Conservation (phyloP, 768 basidiomycete genomes). For the Neoboletus subvelutipes region DNA sequence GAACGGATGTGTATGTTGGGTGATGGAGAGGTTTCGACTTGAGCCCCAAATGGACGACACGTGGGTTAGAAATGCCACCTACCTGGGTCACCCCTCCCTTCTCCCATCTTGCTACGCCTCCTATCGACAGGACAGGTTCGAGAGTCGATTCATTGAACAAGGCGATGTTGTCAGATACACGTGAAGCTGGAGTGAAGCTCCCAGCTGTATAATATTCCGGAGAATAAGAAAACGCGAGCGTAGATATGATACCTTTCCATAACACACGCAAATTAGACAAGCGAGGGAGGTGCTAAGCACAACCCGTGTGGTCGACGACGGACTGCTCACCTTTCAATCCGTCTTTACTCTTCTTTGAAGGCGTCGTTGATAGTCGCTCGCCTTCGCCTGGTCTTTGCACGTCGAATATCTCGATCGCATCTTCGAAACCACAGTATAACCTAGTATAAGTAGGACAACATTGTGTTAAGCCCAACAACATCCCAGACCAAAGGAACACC, state of each 20-base stretch:
- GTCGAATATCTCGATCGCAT: conserved; percentile 85
- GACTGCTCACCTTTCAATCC: conserved; percentile 76
- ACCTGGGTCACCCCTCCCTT: conserved; percentile 51
- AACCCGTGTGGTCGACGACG: background rate
- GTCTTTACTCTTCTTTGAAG: conserved; percentile 74
- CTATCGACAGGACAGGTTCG: conserved; percentile 61
- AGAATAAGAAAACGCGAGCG: conserved; percentile 71
- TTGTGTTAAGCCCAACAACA: background rate
- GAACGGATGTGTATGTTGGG: background rate
- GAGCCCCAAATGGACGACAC: background rate
- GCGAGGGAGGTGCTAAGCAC: background rate
- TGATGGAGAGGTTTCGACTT: background rate
- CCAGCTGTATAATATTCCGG: conserved; percentile 80
- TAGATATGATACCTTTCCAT: conserved; percentile 74
- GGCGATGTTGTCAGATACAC: conserved; percentile 53
- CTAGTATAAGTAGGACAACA: conserved; percentile 28
- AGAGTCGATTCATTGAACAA: conserved; percentile 63
- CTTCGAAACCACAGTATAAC: conserved; percentile 84
- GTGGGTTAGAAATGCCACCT: background rate
- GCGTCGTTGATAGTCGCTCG: conserved; percentile 64
- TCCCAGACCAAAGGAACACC: background rate
- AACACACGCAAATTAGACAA: conserved; percentile 2
- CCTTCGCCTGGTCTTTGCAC: conserved; percentile 72
- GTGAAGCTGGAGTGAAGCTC: conserved; percentile 53
- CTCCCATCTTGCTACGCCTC: conserved; percentile 45